phyloP scores from a whole-genome alignment of 345 rosid species.

The Erucastrum elatum region DNA sequence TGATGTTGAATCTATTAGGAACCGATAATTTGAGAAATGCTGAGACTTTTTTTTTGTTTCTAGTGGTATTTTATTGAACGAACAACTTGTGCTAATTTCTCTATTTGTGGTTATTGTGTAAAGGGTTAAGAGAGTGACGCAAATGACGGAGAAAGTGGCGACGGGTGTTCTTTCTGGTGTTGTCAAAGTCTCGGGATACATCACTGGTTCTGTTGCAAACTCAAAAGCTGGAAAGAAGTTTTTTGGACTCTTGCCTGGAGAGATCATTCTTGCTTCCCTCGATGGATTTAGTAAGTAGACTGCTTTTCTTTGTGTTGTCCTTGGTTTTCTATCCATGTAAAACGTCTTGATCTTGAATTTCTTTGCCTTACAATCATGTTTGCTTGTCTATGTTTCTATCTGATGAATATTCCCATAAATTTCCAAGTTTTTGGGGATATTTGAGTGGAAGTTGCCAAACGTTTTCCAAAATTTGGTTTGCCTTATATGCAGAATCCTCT shows the following conservation, averaged over 20 bases:
- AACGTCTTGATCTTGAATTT: not conserved
- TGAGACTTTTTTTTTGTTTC: not conserved
- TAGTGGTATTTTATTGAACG: not conserved
- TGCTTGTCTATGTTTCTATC: not conserved
- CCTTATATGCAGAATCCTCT: not conserved
- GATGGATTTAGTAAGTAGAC: conserved; percentile 89
- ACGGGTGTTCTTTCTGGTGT: conserved; percentile 80
- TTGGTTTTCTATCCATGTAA: not conserved
- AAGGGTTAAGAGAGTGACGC: conserved; percentile 88
- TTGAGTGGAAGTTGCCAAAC: not conserved
- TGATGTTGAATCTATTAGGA: not conserved
- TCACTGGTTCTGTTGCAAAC: conserved; percentile 79
- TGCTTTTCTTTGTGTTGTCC: not conserved
- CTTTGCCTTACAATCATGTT: not conserved
- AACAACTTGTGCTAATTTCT: not conserved
- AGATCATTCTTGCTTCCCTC: conserved; percentile 87
- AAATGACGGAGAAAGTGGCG: conserved; percentile 79
- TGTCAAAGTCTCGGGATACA: conserved; percentile 70
- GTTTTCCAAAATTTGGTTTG: not conserved
- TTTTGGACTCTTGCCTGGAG: conserved; percentile 81
- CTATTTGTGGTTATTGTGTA: not conserved
- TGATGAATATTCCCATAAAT: not conserved
- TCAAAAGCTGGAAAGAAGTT: conserved; percentile 83
- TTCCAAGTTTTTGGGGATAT: not conserved
- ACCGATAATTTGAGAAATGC: not conserved